Conservation (phyloP, 1,139 yeast species). For the Kazachstania sp. region DNA sequence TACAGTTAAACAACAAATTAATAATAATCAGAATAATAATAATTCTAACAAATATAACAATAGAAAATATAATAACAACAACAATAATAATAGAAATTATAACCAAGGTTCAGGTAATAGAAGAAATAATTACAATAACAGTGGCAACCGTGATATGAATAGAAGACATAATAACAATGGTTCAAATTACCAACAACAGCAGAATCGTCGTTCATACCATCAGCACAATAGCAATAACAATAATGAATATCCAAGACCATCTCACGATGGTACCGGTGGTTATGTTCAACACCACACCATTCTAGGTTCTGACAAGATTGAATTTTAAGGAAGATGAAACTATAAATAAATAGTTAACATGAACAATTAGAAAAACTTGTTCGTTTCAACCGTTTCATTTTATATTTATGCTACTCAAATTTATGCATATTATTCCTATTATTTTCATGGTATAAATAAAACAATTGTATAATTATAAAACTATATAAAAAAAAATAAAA, state of each 20-base stretch:
- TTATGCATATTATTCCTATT: constrained; percentile 1
- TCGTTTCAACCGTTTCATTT: not conserved
- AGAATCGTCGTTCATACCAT: constrained; percentile 8
- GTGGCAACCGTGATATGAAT: constrained; percentile 10
- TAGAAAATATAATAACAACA: constrained; percentile 17
- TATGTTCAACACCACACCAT: constrained; percentile 22
- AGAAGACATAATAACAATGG: constrained; percentile 8
- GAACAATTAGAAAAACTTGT: not conserved
- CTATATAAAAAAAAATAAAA: constrained; percentile 1
- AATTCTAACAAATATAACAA: constrained; percentile 15
- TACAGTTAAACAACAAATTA: constrained; percentile 55
- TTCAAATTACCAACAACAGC: constrained; percentile 5
- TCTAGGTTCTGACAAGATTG: constrained; percentile 7
- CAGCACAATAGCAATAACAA: constrained; percentile 13
- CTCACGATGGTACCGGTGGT: constrained; percentile 23
- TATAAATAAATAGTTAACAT: too few species aligned
- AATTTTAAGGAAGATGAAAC: constrained; percentile 7
- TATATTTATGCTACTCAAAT: not conserved
- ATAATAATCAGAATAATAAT: constrained; percentile 29
- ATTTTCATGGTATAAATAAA: not conserved
- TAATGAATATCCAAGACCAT: constrained; percentile 13
- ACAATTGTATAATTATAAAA: constrained; percentile 1
- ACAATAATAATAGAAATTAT: constrained; percentile 10
- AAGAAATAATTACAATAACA: constrained; percentile 11
- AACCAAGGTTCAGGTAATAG: constrained; percentile 6